Conservation (phyloP, 768 basidiomycete genomes). For the Tulasnella sp. region DNA sequence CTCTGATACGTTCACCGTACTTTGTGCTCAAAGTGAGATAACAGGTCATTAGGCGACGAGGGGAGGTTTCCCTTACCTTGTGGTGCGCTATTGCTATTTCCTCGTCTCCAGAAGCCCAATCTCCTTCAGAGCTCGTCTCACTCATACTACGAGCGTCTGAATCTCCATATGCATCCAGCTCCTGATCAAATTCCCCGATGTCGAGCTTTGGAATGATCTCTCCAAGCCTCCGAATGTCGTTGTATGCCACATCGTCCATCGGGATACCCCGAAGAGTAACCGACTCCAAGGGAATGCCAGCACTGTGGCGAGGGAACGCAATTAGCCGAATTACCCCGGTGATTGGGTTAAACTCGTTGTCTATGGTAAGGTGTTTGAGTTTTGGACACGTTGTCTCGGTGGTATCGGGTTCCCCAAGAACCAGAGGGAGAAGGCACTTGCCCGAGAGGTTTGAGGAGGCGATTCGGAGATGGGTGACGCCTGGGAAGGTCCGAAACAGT, state of each 20-base stretch:
- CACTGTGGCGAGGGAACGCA: background rate
- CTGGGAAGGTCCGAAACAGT: background rate
- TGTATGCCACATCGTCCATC: background rate
- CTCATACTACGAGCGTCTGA: background rate
- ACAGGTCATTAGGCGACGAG: background rate
- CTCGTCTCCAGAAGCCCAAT: background rate
- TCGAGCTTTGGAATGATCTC: background rate
- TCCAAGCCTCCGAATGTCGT: background rate
- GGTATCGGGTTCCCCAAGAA: background rate
- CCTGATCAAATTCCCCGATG: background rate
- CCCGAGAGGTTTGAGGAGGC: background rate
- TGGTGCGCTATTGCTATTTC: background rate
- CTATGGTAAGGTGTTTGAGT: background rate
- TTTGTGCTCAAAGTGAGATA: background rate
- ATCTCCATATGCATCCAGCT: background rate
- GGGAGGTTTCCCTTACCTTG: background rate
- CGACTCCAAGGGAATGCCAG: background rate
- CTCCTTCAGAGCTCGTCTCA: background rate
- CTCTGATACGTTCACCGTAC: background rate
- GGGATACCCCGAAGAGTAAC: background rate
- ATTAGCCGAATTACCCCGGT: background rate
- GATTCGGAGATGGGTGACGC: background rate
- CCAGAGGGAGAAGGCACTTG: background rate
- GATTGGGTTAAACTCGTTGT: background rate
- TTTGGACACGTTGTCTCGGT: background rate